These are phyloP conservation scores for Neospermospora avenae DNA, from an alignment of 2,329 filamentous ascomycete species.

Conservation along the genomic window DNA sequence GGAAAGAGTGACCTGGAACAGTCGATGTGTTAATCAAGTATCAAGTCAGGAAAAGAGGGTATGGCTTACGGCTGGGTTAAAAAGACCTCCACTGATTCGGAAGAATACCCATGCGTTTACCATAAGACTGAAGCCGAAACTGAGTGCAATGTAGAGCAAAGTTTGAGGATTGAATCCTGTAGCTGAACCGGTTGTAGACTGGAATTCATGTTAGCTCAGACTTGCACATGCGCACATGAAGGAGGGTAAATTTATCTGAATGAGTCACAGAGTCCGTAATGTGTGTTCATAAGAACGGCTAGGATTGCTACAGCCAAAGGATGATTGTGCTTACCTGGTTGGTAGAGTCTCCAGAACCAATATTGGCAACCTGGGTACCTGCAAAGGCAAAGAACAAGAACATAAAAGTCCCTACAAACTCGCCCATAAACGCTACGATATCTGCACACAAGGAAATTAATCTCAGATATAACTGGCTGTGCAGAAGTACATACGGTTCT, in stretches of 20 bases:
- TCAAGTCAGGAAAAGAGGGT: not conserved
- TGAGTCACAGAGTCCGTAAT: too few species aligned
- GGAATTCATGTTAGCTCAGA: not conserved
- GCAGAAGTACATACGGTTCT: conserved; percentile 37
- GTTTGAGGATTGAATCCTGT: conserved; percentile 43
- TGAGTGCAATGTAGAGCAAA: conserved; percentile 34
- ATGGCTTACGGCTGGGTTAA: conserved; percentile 46
- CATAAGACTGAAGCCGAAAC: conserved; percentile 40
- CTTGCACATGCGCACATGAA: not conserved
- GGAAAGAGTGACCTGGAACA: conserved; percentile 9
- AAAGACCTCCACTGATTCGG: conserved; percentile 48
- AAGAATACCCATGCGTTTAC: conserved; percentile 56
- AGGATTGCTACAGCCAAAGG: too few species aligned
- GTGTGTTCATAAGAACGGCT: too few species aligned
- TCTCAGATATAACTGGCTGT: not conserved
- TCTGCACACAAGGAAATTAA: conserved; percentile 17
- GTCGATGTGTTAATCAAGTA: not conserved
- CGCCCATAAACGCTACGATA: conserved; percentile 28
- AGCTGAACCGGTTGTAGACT: conserved; percentile 5
- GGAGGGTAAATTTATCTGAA: too few species aligned
- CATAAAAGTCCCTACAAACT: conserved; percentile 36
- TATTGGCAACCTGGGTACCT: conserved; percentile 30
- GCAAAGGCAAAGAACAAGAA: conserved; percentile 38
- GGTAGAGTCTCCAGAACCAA: conserved; percentile 25
- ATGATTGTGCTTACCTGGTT: not conserved